A percentile compares a stretch with the other conserved stretches of the same genome.
Conservation (phyloP, 306 rosid genomes). For the Dicorynia guianensis region DNA sequence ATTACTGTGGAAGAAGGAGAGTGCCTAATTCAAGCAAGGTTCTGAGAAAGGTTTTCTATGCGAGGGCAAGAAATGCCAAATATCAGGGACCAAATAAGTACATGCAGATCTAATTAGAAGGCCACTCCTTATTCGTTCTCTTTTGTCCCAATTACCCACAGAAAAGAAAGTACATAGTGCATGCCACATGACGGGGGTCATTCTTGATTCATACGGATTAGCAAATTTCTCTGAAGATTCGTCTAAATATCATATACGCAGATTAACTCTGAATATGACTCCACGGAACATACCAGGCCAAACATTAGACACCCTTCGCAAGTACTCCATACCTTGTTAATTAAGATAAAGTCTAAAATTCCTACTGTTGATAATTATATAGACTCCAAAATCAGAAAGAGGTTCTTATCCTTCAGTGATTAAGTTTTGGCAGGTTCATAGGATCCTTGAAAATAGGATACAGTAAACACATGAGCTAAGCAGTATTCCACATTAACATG, state of each 20-base stretch:
- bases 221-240: too few species aligned
- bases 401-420: background rate
- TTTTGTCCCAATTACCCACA: constrained; percentile 3
- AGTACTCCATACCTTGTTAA: too few species aligned
- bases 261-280: background rate
- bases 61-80: constrained; percentile 1
- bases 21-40: too few species aligned
- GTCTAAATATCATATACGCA: too few species aligned
- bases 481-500: background rate
- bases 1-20: constrained; percentile 8
- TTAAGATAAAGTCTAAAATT: background rate
- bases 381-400: too few species aligned
- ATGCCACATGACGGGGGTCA: background rate
- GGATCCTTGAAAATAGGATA: background rate
- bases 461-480: background rate
- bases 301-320: background rate
- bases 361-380: too few species aligned
- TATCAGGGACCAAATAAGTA: background rate
- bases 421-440: background rate
- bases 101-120: background rate
- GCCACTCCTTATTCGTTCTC: background rate
- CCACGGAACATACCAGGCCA: background rate
- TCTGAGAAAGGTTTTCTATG: background rate
- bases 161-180: background rate
- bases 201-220: too few species aligned